Evolutionary conservation across 2,329 filamentous ascomycete species (phyloP).

Genomic region (Aureobasidium sp.): DNA sequence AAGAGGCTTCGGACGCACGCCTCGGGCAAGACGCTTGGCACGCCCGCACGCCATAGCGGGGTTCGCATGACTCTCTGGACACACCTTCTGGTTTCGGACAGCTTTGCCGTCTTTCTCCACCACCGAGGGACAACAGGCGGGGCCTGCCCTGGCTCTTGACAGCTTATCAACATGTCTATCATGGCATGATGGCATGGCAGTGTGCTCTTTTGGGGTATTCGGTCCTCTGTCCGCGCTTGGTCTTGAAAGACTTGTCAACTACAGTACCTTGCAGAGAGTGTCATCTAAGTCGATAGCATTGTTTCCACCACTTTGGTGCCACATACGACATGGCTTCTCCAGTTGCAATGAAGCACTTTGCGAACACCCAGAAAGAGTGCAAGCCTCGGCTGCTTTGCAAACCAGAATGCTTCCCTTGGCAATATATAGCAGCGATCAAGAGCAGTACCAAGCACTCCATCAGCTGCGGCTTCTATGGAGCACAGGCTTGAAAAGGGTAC

Average conservation of each 20-base stretch:
- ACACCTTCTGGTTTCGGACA: background rate
- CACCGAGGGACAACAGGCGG: background rate
- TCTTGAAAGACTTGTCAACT: background rate
- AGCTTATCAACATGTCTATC: background rate
- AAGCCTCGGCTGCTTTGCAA: slow-evolving; percentile 57
- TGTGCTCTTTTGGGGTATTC: background rate
- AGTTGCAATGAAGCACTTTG: slow-evolving; percentile 45
- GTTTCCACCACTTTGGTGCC: background rate
- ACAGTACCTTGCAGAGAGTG: background rate
- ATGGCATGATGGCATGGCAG: background rate
- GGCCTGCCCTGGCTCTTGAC: background rate
- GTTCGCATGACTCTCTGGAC: background rate
- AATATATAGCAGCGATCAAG: slow-evolving; percentile 52
- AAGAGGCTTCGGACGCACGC: background rate
- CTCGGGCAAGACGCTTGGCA: background rate
- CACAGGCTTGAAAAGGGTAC: slow-evolving; percentile 58
- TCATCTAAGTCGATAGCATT: background rate
- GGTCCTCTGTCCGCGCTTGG: background rate
- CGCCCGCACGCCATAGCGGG: slow-evolving; percentile 6
- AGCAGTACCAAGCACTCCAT: slow-evolving; percentile 53
- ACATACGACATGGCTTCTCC: slow-evolving; percentile 23
- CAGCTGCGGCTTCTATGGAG: slow-evolving; percentile 46
- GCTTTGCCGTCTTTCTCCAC: background rate
- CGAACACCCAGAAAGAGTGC: slow-evolving; percentile 52
- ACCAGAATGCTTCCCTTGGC: slow-evolving; percentile 61